Evolutionary conservation across 148 eudicot species (phyloP).

Genomic region (Pharnaceum exiguum): DNA sequence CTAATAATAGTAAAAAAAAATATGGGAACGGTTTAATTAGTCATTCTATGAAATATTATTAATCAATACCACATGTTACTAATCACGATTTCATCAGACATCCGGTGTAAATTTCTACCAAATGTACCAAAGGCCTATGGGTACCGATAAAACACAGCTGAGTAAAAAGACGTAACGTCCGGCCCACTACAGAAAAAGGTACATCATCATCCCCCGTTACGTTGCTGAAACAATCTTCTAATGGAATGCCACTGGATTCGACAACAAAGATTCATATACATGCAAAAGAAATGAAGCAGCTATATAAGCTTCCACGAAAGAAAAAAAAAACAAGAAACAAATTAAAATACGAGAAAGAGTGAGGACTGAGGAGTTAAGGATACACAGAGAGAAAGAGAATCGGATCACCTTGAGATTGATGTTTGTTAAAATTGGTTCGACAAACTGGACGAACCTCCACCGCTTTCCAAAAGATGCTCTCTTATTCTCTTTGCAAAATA

Average conservation of each 20-base stretch:
- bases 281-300: not conserved
- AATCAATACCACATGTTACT: too few species aligned
- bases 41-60: too few species aligned
- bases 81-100: too few species aligned
- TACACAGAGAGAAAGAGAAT: conserved; percentile 32
- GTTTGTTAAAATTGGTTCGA: conserved; percentile 26
- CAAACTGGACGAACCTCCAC: conserved; percentile 40
- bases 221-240: conserved; percentile 24
- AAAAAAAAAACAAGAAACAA: not conserved
- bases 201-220: conserved; percentile 14
- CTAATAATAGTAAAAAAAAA: too few species aligned
- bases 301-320: not conserved
- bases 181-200: not conserved
- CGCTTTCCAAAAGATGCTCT: conserved; percentile 69
- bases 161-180: not conserved
- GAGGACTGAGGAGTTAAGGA: not conserved
- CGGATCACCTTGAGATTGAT: conserved; percentile 66
- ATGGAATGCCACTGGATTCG: conserved; percentile 38
- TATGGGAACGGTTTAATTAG: too few species aligned
- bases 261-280: conserved; percentile 44
- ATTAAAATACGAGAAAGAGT: not conserved
- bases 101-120: too few species aligned
- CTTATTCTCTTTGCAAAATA: conserved; percentile 22
- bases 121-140: too few species aligned
- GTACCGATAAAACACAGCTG: not conserved